phyloP scores from a whole-genome alignment of 345 rosid species.

The Sonneratia caseolaris region DNA sequence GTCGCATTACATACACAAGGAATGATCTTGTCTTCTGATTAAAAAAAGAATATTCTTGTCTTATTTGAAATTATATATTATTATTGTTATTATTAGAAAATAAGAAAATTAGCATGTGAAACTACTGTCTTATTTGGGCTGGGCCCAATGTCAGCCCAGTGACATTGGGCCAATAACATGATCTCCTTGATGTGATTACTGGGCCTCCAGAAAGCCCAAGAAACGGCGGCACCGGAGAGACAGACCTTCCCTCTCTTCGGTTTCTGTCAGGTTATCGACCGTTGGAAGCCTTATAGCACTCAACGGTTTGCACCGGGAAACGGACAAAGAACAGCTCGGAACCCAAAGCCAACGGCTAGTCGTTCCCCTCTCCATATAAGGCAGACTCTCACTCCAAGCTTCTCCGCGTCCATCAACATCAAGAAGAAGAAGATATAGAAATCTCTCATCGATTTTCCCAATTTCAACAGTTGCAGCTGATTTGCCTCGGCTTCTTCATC shows the following conservation, averaged over 20 bases:
- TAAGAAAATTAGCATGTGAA: no score
- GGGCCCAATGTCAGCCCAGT: no score
- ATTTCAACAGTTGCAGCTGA: not conserved
- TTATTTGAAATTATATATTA: no score
- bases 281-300: not conserved
- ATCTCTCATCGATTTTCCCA: not conserved
- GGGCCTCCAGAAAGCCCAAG: not conserved
- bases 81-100: no score
- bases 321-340: not conserved
- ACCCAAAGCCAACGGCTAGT: constrained; percentile 9
- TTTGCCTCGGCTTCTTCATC: not conserved
- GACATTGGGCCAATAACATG: no score
- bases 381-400: not conserved
- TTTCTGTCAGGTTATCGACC: not conserved
- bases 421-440: not conserved
- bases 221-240: not conserved
- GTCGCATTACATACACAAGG: not conserved
- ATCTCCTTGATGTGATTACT: not conserved
- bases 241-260: not conserved
- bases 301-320: not conserved
- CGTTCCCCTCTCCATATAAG: not conserved
- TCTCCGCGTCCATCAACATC: not conserved
- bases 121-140: no score
- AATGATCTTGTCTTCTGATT: no score
- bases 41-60: no score